Percentiles rank a stretch among this genome's conserved stretches.
Evolutionary conservation across 2,329 filamentous ascomycete genomes (phyloP).

Genomic region (Penicillium sp.): DNA sequence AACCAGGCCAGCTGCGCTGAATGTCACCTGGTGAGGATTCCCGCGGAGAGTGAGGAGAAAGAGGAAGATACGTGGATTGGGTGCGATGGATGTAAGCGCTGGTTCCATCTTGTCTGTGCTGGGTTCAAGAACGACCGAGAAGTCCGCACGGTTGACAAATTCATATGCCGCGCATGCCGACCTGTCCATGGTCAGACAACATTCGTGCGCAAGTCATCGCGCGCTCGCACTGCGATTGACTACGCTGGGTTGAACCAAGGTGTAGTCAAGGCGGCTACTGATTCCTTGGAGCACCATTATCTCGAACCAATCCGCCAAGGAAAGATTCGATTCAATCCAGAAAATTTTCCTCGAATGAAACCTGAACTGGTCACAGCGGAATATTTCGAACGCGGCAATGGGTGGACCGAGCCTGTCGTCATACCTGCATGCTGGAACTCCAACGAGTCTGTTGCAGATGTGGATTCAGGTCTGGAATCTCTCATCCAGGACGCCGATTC

Average conservation of each 20-base stretch:
- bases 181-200: slow-evolving; percentile 58
- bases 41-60: slow-evolving; percentile 49
- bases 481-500: slow-evolving; percentile 33
- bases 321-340: slow-evolving; percentile 54
- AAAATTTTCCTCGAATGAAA: slow-evolving; percentile 58
- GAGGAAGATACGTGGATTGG: slow-evolving; percentile 57
- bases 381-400: slow-evolving; percentile 56
- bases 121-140: slow-evolving; percentile 60
- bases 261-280: slow-evolving; percentile 58
- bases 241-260: slow-evolving; percentile 64
- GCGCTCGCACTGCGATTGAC: slow-evolving; percentile 60
- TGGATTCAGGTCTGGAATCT: slow-evolving; percentile 23
- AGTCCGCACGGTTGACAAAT: slow-evolving; percentile 62
- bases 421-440: slow-evolving; percentile 59
- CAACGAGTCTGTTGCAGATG: slow-evolving; percentile 38
- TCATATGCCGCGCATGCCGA: slow-evolving; percentile 57
- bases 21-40: slow-evolving; percentile 52
- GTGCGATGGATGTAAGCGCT: slow-evolving; percentile 62
- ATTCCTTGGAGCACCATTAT: slow-evolving; percentile 61
- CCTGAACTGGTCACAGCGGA: slow-evolving; percentile 59
- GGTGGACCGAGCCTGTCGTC: slow-evolving; percentile 62
- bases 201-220: slow-evolving; percentile 60
- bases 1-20: slow-evolving; percentile 50
- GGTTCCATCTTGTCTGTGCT: slow-evolving; percentile 63
- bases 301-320: slow-evolving; percentile 62